Evolutionary conservation across 148 eudicot species (phyloP).

Genomic region (Vaccinium darrowii): DNA sequence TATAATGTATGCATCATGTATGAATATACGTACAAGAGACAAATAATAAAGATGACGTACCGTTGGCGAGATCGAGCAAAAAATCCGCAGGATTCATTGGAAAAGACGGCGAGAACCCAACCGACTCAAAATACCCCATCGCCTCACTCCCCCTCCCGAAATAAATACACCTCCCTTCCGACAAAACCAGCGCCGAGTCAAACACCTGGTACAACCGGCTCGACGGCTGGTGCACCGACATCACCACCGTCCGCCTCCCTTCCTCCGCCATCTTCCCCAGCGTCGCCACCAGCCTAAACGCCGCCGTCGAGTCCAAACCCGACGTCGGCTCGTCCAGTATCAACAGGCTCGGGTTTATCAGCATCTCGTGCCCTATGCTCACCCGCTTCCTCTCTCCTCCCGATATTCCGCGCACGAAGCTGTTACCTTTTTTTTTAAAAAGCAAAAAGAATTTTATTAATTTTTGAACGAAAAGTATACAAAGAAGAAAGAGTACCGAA

Average conservation of each 20-base stretch:
- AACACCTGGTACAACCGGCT: conserved; percentile 71
- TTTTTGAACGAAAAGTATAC: background rate
- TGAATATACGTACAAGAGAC: background rate
- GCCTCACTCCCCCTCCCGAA: conserved; percentile 70
- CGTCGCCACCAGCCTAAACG: conserved; percentile 48
- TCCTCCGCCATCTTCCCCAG: conserved; percentile 44
- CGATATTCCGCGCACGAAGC: conserved; percentile 68
- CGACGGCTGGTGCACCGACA: conserved; percentile 86
- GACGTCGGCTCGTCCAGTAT: conserved; percentile 89
- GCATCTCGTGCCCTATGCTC: conserved; percentile 82
- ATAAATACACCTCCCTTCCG: conserved; percentile 70
- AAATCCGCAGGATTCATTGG: conserved; percentile 97
- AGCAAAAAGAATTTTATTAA: background rate
- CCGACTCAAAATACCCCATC: conserved; percentile 56
- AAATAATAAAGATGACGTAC: conserved; percentile 42
- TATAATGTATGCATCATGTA: too few species aligned
- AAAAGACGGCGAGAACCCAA: conserved; percentile 73
- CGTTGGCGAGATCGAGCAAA: conserved; percentile 97
- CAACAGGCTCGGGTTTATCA: conserved; percentile 74
- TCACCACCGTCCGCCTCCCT: conserved; percentile 69
- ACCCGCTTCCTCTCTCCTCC: conserved; percentile 91
- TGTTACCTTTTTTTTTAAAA: conserved; percentile 16
- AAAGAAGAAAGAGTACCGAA: too few species aligned
- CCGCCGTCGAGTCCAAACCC: conserved; percentile 83
- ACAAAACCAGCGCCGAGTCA: conserved; percentile 61